phyloP scores from a whole-genome alignment of 108 stramenopile species.

The Cyclotella cryptica region DNA sequence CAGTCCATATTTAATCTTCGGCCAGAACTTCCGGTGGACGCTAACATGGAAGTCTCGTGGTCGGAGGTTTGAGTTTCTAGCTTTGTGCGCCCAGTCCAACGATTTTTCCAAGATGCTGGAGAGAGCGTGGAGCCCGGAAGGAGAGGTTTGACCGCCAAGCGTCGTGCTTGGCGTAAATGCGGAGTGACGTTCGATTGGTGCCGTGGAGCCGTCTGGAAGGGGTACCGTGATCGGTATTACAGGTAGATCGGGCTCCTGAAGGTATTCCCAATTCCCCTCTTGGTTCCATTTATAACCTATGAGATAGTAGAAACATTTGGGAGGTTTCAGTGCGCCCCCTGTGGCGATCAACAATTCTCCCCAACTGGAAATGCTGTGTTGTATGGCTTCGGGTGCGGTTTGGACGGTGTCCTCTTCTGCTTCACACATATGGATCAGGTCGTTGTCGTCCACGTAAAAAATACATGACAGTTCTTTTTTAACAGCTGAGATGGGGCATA shows the following conservation, averaged over 20 bases:
- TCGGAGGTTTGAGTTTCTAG: too few species aligned
- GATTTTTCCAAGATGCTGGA: neutral
- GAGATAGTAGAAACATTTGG: too few species aligned
- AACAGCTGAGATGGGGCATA: conserved; percentile 5
- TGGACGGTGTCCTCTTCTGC: neutral
- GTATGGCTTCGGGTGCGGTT: neutral
- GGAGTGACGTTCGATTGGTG: neutral
- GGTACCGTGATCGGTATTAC: neutral
- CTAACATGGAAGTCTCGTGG: too few species aligned
- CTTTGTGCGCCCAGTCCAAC: too few species aligned
- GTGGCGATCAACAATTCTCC: too few species aligned
- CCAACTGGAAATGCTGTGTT: neutral
- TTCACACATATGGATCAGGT: neutral
- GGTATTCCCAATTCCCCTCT: conserved; percentile 12
- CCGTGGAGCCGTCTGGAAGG: neutral
- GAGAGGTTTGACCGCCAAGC: too few species aligned
- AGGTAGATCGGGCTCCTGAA: neutral
- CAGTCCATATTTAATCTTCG: too few species aligned
- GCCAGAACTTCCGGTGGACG: too few species aligned
- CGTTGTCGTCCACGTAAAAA: too few species aligned
- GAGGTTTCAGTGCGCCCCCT: too few species aligned
- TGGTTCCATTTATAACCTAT: too few species aligned
- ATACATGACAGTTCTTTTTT: too few species aligned
- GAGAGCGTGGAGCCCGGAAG: neutral
- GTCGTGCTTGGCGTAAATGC: neutral